Evolutionary conservation across 352 stramenopile genomes (phyloP), one percentile per base, ranked within the genome.

Genomic region (Pythium volutum): DNA sequence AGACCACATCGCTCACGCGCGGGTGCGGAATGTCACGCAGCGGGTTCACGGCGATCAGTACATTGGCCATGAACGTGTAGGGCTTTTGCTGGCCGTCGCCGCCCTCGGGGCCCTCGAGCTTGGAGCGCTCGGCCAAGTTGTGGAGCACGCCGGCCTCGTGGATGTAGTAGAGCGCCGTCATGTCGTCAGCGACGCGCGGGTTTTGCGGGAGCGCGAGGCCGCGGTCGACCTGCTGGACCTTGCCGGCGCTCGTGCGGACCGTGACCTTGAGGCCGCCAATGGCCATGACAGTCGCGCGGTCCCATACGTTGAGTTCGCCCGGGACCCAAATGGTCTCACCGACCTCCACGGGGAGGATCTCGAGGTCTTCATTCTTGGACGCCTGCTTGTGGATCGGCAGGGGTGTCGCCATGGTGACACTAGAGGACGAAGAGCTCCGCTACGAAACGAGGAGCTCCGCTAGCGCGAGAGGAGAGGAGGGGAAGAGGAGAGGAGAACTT

Each of bases 151-250:
- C 88, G 1, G 96, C 81, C 59, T 98, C 91, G 80, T 98, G 90
- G 64, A 98, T 95, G 71, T 98, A 91, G 59, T 94, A 92, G 8
- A 99, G 81, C 68, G 96, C 89, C 18, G 92, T 97, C 91, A 99
- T 97, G 64, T 97, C 91, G 71, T 94, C 84, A 5, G 80, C 81
- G 64, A 93, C 84, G 61, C 87, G 87, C 38, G 86, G 86, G 67
- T 95, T 95, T 47, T 74, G 71, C 41, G 86, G 86, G 46, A 93
- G 65, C 33, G 84, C 79, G 34, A 89, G 73, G 4, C 71, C 64
- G 46, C 86, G 86, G 59, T 95, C 84, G 23, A 95, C 86, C 57
- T 93, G 86, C 73, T 92, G 81, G 49, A 95, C 84, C 65, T 93
- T 95, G 48, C 86, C 84, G 33, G 82, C 81, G 45, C 82, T 73